Conservation (phyloP, 148 eudicot species). For the Rhododendron ovatum region DNA sequence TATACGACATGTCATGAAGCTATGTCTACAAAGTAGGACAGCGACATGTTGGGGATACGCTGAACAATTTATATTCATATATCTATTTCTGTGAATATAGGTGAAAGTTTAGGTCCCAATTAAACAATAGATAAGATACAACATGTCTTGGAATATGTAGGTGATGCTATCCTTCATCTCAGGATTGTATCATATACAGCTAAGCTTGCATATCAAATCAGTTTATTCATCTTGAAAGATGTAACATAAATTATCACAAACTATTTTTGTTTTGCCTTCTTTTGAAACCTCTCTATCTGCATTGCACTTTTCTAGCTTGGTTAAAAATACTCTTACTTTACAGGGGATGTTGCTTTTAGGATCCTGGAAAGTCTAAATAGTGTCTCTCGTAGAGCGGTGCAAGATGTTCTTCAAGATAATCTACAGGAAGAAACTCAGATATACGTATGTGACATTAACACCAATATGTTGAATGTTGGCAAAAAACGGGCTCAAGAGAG, state of each 20-base stretch:
- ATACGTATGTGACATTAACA: slow-evolving; percentile 87
- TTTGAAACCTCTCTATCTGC: not conserved
- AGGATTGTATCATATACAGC: not conserved
- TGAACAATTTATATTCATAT: not conserved
- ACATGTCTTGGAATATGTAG: not conserved
- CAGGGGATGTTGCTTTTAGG: slow-evolving; percentile 99
- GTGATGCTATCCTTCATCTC: not conserved
- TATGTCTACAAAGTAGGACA: not conserved
- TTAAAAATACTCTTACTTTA: slow-evolving; percentile 22
- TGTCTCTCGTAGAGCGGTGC: slow-evolving; percentile 42
- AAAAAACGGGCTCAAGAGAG: slow-evolving; percentile 84
- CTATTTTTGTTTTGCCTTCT: not conserved
- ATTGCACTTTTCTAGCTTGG: slow-evolving; percentile 3
- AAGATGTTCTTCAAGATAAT: slow-evolving; percentile 44
- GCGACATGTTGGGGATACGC: not conserved
- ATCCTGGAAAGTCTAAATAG: slow-evolving; percentile 61
- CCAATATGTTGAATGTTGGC: slow-evolving; percentile 85
- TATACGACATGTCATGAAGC: not conserved
- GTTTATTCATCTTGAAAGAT: not conserved
- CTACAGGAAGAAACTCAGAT: slow-evolving; percentile 72
- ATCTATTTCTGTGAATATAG: not conserved
- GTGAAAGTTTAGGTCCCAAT: not conserved
- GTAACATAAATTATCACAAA: not conserved
- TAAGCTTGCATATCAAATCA: not conserved
- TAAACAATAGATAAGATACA: not conserved